Evolutionary conservation across 768 basidiomycete genomes (phyloP), one percentile per base, ranked within the genome.

Genomic region (Suillus luteus): DNA sequence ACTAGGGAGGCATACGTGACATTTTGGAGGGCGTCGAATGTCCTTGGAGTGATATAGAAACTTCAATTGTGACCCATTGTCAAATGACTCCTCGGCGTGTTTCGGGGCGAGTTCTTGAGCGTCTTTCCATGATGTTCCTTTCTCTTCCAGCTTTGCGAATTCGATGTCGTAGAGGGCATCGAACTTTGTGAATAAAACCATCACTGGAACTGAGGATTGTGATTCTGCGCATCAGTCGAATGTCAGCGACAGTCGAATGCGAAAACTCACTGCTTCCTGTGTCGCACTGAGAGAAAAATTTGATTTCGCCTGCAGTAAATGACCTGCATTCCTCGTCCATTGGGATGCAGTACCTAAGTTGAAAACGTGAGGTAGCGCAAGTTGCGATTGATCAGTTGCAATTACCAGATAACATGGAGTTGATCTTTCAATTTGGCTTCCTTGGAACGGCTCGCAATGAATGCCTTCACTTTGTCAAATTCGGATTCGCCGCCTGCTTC

Each of bases 381-480:
- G 17, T 38, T 41, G 1, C 2, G 10, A 62, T 7, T 19, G 38
- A 10, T 52, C 62, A 40, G 66, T 6, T 15, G 12, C 14, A 48
- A 48, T 14, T 58, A 78, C 80, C 80, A 82, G 31, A 81, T 80
- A 0, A 67, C 78, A 71, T 81, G 79, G 15, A 82, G 51, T 40
- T 73, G 8, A 44, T n/a, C 1, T 1, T 9, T 44, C 0, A 44
- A n/a, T 3, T 4, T n/a, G 9, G 19, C 10, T n/a, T n/a, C 9
- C 43, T 44, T 44, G 0, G 43, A 19, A 10, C 43, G 43, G 19
- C 3, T 1, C 2, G 19, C 19, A 8, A 44, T 44, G 9, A 44
- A 44, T 10, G 8, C 19, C 43, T 44, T 44, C 9, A 44, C 43
- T 9, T 44, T 9, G 19, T 44, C 43, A 4, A 44, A 44, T 44